Conservation (phyloP, 148 eudicot genomes). For the Rhododendron molle region DNA sequence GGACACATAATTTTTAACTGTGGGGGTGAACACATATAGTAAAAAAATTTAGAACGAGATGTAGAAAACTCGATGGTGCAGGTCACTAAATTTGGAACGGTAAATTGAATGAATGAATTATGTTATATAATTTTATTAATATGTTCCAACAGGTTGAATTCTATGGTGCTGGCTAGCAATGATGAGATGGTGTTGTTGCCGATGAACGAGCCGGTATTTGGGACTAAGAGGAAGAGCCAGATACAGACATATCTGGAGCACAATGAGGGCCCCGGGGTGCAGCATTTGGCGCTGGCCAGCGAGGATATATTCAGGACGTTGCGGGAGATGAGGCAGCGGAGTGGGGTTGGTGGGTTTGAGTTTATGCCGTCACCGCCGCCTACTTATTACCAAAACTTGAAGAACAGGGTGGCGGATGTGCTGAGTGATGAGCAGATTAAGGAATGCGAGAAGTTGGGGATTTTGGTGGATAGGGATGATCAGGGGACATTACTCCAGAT, state of each 20-base stretch:
- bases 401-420: slow-evolving; percentile 59
- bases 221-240: slow-evolving; percentile 92
- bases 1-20: background rate
- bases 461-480: slow-evolving; percentile 90
- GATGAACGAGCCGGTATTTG: slow-evolving; percentile 78
- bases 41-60: background rate
- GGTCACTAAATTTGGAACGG: background rate
- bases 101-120: background rate
- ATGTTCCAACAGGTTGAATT: slow-evolving; percentile 36
- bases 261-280: slow-evolving; percentile 88
- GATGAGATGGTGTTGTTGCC: slow-evolving; percentile 74
- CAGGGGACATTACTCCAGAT: slow-evolving; percentile 94
- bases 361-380: slow-evolving; percentile 96
- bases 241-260: slow-evolving; percentile 94
- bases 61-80: background rate
- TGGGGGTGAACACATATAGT: background rate
- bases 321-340: slow-evolving; percentile 87
- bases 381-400: slow-evolving; percentile 73
- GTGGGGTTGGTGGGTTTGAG: slow-evolving; percentile 80
- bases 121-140: background rate
- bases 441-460: slow-evolving; percentile 87
- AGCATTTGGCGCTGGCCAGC: slow-evolving; percentile 73
- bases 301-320: slow-evolving; percentile 77
- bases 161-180: slow-evolving; percentile 71
- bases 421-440: slow-evolving; percentile 75